Base-by-base conservation (phyloP, 2,329 filamentous ascomycete species). In the Aspergillus fumigatus region DNA sequence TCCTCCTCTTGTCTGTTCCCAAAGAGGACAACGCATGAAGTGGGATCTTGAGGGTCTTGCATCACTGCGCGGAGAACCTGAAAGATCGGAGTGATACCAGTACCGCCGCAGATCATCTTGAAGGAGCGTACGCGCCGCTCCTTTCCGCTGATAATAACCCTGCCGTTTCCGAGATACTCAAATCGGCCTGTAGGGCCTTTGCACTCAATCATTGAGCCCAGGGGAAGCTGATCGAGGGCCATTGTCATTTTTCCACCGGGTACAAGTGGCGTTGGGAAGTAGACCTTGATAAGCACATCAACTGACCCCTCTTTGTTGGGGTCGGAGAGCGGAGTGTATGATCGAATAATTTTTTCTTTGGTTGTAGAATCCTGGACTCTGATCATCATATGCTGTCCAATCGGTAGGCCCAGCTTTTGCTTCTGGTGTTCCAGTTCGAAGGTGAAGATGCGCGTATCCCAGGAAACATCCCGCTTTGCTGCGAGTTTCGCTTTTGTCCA, bases 21-120 rank as follows among this genome's bases (percentile, higher is more conserved):
- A 66, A 96, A 82, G 0, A 97, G 76, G 0, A 97, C 80, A 1
- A 88, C 75, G 67, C 90, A 96, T 2, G 71, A 75, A 0, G 89
- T 94, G 8, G 72, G 62, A 66, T 93, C 89, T 0, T 77, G 70
- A 1, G 70, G 64, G 60, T 93, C 84, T 48, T 82, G 79, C 71
- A 92, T 82, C 0, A 95, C 83, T 0, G 89, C 88, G 6, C 89
- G 80, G 52, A 95, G 77, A 3, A 96, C 89, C 67, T 94, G 89
- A 70, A 87, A 94, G 61, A 96, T 89, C 0, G 92, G 92, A n/a
- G 92, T 96, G 67, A 97, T 88, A 0, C 92, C 92, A n/a, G 85
- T 90, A 5, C 92, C 92, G 14, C 83, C 92, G 65, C 90, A 94
- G 32, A 96, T 86, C 91, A 96, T 96, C 68, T 89, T 79, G 71